Base-by-base conservation (phyloP, 2,329 filamentous ascomycete species). In the Venturia carpophila region DNA sequence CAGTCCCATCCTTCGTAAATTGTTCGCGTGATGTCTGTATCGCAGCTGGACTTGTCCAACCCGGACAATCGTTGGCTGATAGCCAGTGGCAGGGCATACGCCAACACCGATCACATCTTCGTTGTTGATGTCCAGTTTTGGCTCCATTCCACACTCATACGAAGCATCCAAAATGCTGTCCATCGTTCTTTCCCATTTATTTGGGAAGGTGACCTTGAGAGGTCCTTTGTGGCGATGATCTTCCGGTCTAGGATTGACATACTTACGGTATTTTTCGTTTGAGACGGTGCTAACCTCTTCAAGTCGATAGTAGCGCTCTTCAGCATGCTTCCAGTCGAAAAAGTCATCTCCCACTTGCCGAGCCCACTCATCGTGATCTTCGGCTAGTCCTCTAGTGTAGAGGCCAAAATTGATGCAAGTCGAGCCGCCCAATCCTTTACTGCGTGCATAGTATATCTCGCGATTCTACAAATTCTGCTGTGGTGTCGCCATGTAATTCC, bases 311-410 rank as follows among this genome's bases (percentile, higher is more conserved):
- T 81, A 83, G 0, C 81, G 76, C 3, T 72, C 66, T 65, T 83
- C 77, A 37, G 84, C 82, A 55, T 77, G 74, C 1, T 80, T 73
- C 85, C 85, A 89, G 2, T 69, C 68, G 71, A 81, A 89, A 0
- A 74, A 71, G 5, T 84, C 78, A 68, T 89, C 85, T 0, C 74
- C 83, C 0, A 84, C 80, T 1, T 81, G 67, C 0, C 77, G 73
- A 0, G 84, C 84, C 84, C 85, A 87, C 64, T 83, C 78, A 37
- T 88, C 79, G 67, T 84, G 88, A 68, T 89, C 86, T 63, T 84
- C 83, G 1, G 76, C 75, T 1, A 83, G 79, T 2, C 87, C 86
- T 34, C 82, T 68, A 3, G 78, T 65, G 17, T 62, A 65, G 27
- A 47, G 62, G 42, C 13, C 47, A 58, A 47, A 65, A 66, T 80